Percentiles rank a stretch among this genome's conserved stretches.
phyloP scores from a whole-genome alignment of 495 filamentous ascomycete species.

The Xylaria curta region DNA sequence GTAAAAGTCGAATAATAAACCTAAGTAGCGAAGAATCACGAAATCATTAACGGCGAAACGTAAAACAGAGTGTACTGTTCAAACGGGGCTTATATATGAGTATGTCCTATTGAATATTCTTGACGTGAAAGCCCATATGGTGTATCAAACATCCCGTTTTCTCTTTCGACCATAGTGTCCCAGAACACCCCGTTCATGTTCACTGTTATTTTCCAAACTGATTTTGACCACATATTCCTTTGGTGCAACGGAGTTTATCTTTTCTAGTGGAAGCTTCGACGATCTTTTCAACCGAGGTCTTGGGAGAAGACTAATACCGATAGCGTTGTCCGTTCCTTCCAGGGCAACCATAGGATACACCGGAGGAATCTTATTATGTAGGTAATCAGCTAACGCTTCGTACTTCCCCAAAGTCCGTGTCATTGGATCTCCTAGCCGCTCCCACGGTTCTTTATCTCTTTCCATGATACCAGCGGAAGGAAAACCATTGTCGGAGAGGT shows the following conservation, averaged over 20 bases:
- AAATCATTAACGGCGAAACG: no score
- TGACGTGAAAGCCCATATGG: not conserved
- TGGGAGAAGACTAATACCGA: not conserved
- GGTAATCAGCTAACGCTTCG: not conserved
- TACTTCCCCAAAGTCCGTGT: not conserved
- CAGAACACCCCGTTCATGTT: not conserved
- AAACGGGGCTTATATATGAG: no score
- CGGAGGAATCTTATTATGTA: not conserved
- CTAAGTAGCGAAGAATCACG: no score
- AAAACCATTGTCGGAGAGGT: not conserved
- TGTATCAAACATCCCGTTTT: not conserved
- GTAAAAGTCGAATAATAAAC: no score
- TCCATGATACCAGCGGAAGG: not conserved
- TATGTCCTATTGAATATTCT: not conserved
- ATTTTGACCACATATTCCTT: not conserved
- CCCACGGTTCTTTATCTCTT: not conserved
- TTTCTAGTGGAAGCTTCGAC: not conserved
- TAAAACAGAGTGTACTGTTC: no score
- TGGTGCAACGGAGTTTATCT: not conserved
- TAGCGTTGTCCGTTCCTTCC: not conserved
- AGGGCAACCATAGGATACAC: not conserved
- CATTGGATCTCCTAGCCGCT: not conserved
- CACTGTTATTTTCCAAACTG: not conserved
- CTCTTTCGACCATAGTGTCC: not conserved
- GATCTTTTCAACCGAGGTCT: not conserved